Percentiles rank a stretch among this genome's conserved stretches.
These are phyloP conservation scores for Dictyophora rubrovolvata DNA, from an alignment of 768 basidiomycete genomes.

Conservation along the genomic window DNA sequence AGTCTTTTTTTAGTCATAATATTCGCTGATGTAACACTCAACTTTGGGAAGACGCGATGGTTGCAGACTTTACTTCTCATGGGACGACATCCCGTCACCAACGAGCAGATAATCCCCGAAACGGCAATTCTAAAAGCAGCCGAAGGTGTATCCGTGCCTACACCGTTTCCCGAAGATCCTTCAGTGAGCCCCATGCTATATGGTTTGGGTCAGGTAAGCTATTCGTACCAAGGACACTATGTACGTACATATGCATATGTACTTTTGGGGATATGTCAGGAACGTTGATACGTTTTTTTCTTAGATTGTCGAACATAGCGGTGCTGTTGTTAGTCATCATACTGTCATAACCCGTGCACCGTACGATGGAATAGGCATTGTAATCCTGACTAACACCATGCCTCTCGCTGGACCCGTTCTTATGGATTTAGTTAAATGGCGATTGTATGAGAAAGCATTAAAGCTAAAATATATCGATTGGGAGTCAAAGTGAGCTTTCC, in stretches of 20 bases:
- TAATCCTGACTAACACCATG: slow-evolving; percentile 24
- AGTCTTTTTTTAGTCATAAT: slow-evolving; percentile 10
- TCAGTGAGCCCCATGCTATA: slow-evolving; percentile 26
- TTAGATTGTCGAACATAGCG: slow-evolving; percentile 27
- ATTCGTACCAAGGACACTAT: slow-evolving; percentile 31
- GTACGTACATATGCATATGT: slow-evolving; percentile 16
- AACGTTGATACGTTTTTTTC: background rate
- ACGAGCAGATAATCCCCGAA: slow-evolving; percentile 24
- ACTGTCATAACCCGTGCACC: slow-evolving; percentile 26
- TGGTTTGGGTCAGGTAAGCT: slow-evolving; percentile 32
- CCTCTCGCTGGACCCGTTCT: slow-evolving; percentile 10
- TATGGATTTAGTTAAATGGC: slow-evolving; percentile 9
- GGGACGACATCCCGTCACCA: slow-evolving; percentile 23
- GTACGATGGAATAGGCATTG: slow-evolving; percentile 25
- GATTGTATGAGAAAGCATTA: slow-evolving; percentile 18
- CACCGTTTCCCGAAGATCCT: background rate
- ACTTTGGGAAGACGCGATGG: slow-evolving; percentile 29
- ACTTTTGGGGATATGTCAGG: background rate
- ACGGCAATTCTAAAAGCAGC: slow-evolving; percentile 23
- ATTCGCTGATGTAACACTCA: background rate
- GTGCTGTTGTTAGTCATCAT: slow-evolving; percentile 26
- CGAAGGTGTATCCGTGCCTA: slow-evolving; percentile 20
- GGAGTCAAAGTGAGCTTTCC: slow-evolving; percentile 6
- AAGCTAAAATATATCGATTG: slow-evolving; percentile 5
- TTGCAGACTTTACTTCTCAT: slow-evolving; percentile 23